Conservation (phyloP, 805 yeast genomes). For the Yarrowia phangngaensis region DNA sequence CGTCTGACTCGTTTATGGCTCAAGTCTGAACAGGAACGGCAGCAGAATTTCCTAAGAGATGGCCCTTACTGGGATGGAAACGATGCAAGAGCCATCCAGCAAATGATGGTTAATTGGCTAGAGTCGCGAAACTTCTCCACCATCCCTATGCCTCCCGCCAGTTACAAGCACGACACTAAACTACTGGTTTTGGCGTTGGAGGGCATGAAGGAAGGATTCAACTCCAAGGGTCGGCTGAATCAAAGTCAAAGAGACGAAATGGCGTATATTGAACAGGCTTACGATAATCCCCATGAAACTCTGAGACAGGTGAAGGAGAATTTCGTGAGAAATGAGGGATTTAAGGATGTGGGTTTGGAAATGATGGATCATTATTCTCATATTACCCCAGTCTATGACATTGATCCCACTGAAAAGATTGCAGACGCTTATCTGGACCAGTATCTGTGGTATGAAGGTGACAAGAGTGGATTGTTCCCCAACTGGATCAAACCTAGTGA, state of each 20-base stretch:
- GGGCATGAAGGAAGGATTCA: constrained; percentile 74
- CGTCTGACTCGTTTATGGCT: constrained; percentile 89
- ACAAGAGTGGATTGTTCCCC: constrained; percentile 80
- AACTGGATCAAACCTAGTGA: constrained; percentile 96
- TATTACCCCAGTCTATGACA: constrained; percentile 76
- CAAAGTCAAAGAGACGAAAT: constrained; percentile 88
- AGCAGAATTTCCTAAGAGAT: constrained; percentile 67
- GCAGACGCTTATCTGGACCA: constrained; percentile 96
- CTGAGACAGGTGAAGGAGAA: constrained; percentile 78
- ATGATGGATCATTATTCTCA: constrained; percentile 89
- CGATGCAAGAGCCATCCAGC: constrained; percentile 83
- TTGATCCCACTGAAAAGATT: constrained; percentile 90
- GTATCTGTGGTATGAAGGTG: constrained; percentile 94
- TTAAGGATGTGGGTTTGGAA: constrained; percentile 80
- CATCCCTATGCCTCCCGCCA: constrained; percentile 88
- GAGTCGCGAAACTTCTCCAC: constrained; percentile 79
- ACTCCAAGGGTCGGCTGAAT: constrained; percentile 70
- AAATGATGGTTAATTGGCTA: constrained; percentile 87
- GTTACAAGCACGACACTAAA: constrained; percentile 91
- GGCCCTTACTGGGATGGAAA: constrained; percentile 86
- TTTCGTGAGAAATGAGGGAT: constrained; percentile 81
- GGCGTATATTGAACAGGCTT: constrained; percentile 91
- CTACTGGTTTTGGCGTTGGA: constrained; percentile 85
- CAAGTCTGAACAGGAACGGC: constrained; percentile 87
- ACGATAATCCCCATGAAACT: constrained; percentile 94